Evolutionary conservation across 2,329 filamentous ascomycete species (phyloP).

Genomic region (Pyrenochaeta sp.): DNA sequence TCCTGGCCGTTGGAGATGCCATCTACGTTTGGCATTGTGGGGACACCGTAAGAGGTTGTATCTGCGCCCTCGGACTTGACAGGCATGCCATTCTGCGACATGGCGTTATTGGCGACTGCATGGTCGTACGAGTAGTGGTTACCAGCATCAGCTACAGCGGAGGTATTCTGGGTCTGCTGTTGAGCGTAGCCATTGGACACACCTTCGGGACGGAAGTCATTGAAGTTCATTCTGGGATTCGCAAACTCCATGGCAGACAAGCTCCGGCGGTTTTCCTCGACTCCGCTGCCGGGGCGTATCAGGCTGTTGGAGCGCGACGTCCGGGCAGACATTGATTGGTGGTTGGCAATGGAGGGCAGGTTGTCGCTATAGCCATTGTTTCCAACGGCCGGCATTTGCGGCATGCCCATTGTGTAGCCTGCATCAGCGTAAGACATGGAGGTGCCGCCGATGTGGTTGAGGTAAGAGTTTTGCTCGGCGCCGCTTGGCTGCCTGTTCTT

Average conservation of each 20-base stretch:
- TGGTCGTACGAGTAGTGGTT: conserved; percentile 47
- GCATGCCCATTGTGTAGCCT: conserved; percentile 45
- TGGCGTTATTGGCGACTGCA: conserved; percentile 38
- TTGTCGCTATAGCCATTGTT: conserved; percentile 48
- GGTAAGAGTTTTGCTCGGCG: conserved; percentile 47
- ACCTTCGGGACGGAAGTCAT: conserved; percentile 46
- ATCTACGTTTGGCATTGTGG: conserved; percentile 46
- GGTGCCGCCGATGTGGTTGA: conserved; percentile 44
- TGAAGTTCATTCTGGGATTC: conserved; percentile 45
- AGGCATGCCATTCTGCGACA: conserved; percentile 46
- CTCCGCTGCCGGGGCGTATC: conserved; percentile 52
- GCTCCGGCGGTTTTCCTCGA: conserved; percentile 48
- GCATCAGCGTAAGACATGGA: conserved; percentile 45
- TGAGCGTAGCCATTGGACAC: conserved; percentile 35
- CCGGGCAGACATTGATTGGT: conserved; percentile 56
- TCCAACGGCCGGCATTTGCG: conserved; percentile 43
- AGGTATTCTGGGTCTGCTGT: conserved; percentile 37
- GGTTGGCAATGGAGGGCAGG: conserved; percentile 49
- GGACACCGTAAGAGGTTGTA: conserved; percentile 41
- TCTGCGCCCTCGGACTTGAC: conserved; percentile 45
- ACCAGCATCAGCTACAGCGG: conserved; percentile 26
- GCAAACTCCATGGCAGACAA: conserved; percentile 47
- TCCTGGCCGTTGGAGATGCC: conserved; percentile 48
- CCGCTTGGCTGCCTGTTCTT: conserved; percentile 59
- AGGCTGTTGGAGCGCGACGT: conserved; percentile 60